phyloP scores from a whole-genome alignment of 1,284 basidiomycete genomes.

The Malassezia nana region DNA sequence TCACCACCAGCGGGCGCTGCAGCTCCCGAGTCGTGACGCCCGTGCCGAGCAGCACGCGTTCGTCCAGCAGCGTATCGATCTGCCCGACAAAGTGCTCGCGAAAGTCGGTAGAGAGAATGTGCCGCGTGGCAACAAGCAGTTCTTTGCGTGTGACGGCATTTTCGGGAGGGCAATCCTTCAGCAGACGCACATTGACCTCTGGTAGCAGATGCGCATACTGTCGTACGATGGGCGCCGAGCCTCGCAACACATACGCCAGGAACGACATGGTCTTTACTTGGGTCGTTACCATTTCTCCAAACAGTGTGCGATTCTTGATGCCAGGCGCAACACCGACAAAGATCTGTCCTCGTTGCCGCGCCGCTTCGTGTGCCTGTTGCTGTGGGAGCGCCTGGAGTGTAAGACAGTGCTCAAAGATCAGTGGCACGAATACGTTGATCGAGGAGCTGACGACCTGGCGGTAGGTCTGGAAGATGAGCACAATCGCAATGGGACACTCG shows the following conservation, averaged over 20 bases:
- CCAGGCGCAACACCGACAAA: slow-evolving; percentile 72
- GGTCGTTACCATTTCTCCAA: slow-evolving; percentile 77
- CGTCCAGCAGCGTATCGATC: slow-evolving; percentile 82
- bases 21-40: slow-evolving; percentile 70
- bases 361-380: slow-evolving; percentile 67
- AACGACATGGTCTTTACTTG: slow-evolving; percentile 83
- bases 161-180: slow-evolving; percentile 87
- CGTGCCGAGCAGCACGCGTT: slow-evolving; percentile 78
- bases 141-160: slow-evolving; percentile 68
- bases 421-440: slow-evolving; percentile 63
- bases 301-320: slow-evolving; percentile 63
- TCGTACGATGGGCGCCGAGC: slow-evolving; percentile 61
- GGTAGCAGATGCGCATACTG: slow-evolving; percentile 74
- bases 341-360: slow-evolving; percentile 63
- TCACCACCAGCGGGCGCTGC: slow-evolving; percentile 67
- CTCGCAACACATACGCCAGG: slow-evolving; percentile 78
- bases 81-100: slow-evolving; percentile 70
- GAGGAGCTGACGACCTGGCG: slow-evolving; percentile 58
- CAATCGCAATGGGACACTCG: slow-evolving; percentile 86
- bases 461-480: slow-evolving; percentile 78
- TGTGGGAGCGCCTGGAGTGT: slow-evolving; percentile 66
- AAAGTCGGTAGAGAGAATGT: slow-evolving; percentile 73
- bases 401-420: slow-evolving; percentile 46
- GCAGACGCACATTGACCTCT: slow-evolving; percentile 67
- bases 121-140: slow-evolving; percentile 81